Conservation (phyloP, 805 yeast genomes). For the Candida takata region DNA sequence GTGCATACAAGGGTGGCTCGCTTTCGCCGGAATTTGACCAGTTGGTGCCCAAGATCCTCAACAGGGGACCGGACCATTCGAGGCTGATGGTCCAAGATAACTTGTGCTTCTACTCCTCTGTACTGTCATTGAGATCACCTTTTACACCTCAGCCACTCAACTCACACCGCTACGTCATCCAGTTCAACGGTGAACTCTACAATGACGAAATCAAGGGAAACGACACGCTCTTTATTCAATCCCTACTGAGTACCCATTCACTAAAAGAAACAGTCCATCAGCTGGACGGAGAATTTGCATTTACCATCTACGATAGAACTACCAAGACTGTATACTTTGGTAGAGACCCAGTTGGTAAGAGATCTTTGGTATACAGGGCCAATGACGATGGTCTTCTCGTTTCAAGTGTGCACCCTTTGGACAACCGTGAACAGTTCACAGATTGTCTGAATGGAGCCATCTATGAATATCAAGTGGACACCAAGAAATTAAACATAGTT, state of each 20-base stretch:
- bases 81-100: constrained; percentile 2
- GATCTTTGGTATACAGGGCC: constrained; percentile 54
- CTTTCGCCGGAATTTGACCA: constrained; percentile 26
- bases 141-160: constrained; percentile 66
- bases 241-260: constrained; percentile 25
- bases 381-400: constrained; percentile 34
- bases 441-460: constrained; percentile 55
- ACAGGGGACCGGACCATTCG: constrained; percentile 59
- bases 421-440: constrained; percentile 26
- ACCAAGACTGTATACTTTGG: constrained; percentile 57
- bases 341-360: constrained; percentile 74
- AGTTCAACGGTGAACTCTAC: constrained; percentile 90
- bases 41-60: constrained; percentile 38
- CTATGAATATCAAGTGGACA: constrained; percentile 33
- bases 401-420: constrained; percentile 39
- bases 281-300: constrained; percentile 83
- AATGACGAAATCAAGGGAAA: constrained; percentile 48
- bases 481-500: constrained; percentile 13
- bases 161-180: constrained; percentile 39
- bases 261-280: constrained; percentile 34
- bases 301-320: constrained; percentile 37
- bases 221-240: constrained; percentile 55
- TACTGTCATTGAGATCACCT: constrained; percentile 75
- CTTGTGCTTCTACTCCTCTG: constrained; percentile 40
- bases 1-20: constrained; percentile 48